Base-by-base conservation (phyloP, 2,329 filamentous ascomycete species). In the Alternaria triticina region DNA sequence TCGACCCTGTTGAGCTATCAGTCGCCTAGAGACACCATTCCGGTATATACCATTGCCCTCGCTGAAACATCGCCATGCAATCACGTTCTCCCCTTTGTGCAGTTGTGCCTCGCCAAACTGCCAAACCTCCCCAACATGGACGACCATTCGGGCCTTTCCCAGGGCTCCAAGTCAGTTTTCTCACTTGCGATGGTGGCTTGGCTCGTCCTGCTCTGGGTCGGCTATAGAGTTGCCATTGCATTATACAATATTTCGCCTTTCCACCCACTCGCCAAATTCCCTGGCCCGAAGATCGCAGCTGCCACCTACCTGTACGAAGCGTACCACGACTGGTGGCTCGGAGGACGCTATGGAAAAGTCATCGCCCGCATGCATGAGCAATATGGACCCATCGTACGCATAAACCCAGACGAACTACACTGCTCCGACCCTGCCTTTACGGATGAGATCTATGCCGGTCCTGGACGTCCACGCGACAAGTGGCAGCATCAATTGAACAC, bases 351-450 rank as follows among this genome's bases (percentile, higher is more conserved):
- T 65, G 69, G 76, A n/a, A 77, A 69, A 56, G 67, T 74, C 49
- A 76, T 80, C 30, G 71, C 74, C 50, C 62, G 68, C 9, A 74
- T 79, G 71, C 78, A 80, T 52, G 65, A 75, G 55, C 66, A 73
- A 59, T 78, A 79, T 59, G 75, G 74, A 3, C 67, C 67, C 17
- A 65, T 70, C 12, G 65, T 70, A 12, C 72, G 77, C 36, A 76
- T 79, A 64, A 74, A 76, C 22, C 77, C 77, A 10, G 66, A 74
- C 55, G 76, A 79, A 54, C 66, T 80, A 6, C 74, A 78, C 54
- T 71, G 76, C 54, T 67, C 68, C 10, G 77, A 79, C 43, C 71
- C 74, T 2, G 57, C 66, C 13, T 79, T 78, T 61, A 75, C 70
- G 17, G 77, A 79, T 40, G 67, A 74, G 43, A 68, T 81, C 20